These are phyloP conservation scores for Oehlia diaphana DNA, from an alignment of 192 early-diverging fungal species.

Conservation along the genomic window DNA sequence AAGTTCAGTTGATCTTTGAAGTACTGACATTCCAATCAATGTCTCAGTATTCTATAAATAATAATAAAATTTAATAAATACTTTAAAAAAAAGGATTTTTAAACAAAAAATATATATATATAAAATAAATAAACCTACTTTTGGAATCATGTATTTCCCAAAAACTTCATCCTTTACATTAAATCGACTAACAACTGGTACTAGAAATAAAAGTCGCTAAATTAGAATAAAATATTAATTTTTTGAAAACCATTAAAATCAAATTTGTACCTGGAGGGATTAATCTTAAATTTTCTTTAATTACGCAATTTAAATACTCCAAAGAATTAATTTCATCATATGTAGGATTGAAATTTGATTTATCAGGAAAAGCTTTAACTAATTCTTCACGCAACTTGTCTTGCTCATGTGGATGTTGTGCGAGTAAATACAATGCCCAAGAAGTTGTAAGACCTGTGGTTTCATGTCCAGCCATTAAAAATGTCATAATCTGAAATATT, in stretches of 20 bases:
- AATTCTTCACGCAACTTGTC: conserved; percentile 49
- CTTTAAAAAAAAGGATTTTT: background rate
- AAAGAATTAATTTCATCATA: conserved; percentile 51
- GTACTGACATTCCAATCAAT: background rate
- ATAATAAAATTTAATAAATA: too few species aligned
- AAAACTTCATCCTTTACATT: conserved; percentile 38
- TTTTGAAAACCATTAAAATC: background rate
- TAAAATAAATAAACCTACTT: conserved; percentile 30
- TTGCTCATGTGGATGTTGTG: conserved; percentile 46
- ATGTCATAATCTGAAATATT: background rate
- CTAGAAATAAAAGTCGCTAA: conserved; percentile 2
- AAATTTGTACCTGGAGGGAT: conserved; percentile 39
- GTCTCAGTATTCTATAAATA: background rate
- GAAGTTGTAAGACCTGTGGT: conserved; percentile 48
- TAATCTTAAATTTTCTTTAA: conserved; percentile 52
- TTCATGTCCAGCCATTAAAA: conserved; percentile 52
- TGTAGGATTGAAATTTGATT: conserved; percentile 38
- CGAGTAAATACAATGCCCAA: conserved; percentile 57
- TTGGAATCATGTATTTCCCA: conserved; percentile 49
- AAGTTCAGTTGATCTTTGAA: background rate
- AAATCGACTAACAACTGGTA: conserved; percentile 42
- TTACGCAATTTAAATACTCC: conserved; percentile 50
- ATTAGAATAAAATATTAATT: background rate
- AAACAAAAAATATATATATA: background rate
- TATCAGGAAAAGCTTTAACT: conserved; percentile 39